These are phyloP conservation scores for Malassezia restricta DNA, from an alignment of 1,284 basidiomycete species.

Conservation along the genomic window DNA sequence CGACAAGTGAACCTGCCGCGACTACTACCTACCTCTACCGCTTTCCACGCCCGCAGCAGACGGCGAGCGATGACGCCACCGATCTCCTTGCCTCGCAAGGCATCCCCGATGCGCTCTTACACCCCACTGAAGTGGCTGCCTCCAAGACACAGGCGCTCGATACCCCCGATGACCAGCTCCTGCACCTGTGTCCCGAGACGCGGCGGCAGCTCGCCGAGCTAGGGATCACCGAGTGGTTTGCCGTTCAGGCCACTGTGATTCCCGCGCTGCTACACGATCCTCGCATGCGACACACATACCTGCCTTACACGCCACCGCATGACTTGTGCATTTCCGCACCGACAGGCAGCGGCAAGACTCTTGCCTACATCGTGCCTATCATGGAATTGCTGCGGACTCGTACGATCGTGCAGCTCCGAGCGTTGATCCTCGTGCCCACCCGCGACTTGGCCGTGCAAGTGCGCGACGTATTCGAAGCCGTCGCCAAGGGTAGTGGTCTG, in stretches of 20 bases:
- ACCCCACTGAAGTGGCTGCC: slow-evolving; percentile 26
- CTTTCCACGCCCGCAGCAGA: slow-evolving; percentile 14
- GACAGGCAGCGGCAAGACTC: slow-evolving; percentile 90
- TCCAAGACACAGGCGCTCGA: slow-evolving; percentile 18
- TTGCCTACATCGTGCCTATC: slow-evolving; percentile 84
- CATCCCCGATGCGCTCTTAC: slow-evolving; percentile 27
- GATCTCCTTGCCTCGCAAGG: slow-evolving; percentile 30
- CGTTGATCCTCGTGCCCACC: slow-evolving; percentile 82
- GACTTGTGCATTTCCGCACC: slow-evolving; percentile 96
- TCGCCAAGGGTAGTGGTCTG: slow-evolving; percentile 65
- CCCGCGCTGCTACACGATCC: slow-evolving; percentile 56
- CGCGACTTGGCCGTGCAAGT: slow-evolving; percentile 90
- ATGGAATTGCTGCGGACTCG: slow-evolving; percentile 53
- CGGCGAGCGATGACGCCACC: slow-evolving; percentile 13
- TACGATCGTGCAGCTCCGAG: slow-evolving; percentile 57
- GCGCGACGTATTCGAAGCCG: slow-evolving; percentile 70
- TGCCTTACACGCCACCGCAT: slow-evolving; percentile 58
- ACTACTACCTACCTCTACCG: slow-evolving; percentile 7
- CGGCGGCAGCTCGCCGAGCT: slow-evolving; percentile 24
- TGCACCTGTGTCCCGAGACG: slow-evolving; percentile 19
- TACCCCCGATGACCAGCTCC: slow-evolving; percentile 13
- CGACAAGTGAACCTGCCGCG: background rate
- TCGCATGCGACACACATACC: slow-evolving; percentile 52
- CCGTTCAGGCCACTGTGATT: slow-evolving; percentile 70
- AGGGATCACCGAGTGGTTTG: slow-evolving; percentile 42